Conservation (phyloP, 73 alveolate species). For the Stentor coeruleus region DNA sequence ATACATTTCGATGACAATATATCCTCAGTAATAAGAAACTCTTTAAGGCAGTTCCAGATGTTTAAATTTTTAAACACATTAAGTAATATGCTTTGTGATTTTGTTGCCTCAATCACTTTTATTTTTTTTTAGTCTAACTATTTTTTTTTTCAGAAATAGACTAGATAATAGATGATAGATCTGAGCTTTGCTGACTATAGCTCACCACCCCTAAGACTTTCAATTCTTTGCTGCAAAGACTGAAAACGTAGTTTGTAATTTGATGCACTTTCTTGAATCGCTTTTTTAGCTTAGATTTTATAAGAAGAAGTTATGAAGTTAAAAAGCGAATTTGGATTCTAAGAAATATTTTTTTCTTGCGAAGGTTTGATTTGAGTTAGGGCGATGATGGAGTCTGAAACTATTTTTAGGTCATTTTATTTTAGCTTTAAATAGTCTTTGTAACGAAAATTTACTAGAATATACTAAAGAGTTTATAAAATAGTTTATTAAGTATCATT, state of each 20-base stretch:
- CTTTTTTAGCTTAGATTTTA: neutral
- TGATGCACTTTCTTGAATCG: neutral
- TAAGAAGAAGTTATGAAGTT: neutral
- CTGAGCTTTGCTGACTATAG: neutral
- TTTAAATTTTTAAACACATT: too few relatives aligned
- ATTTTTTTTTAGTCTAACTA: too few relatives aligned
- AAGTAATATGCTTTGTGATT: neutral
- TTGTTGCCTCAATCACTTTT: neutral
- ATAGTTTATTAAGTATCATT: too few relatives aligned
- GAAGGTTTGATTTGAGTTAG: neutral
- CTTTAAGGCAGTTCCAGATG: neutral
- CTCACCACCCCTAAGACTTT: neutral
- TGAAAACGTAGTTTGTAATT: neutral
- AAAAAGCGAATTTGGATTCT: neutral
- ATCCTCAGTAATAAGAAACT: neutral
- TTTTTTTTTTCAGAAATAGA: neutral
- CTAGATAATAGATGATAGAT: neutral
- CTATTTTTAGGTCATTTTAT: neutral
- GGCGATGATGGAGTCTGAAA: neutral
- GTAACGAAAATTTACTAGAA: too few relatives aligned
- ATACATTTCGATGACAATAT: too few relatives aligned
- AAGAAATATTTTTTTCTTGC: neutral
- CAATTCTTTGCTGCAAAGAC: neutral
- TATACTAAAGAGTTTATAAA: too few relatives aligned
- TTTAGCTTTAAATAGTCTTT: too few relatives aligned